phyloP scores from a whole-genome alignment of 2,329 filamentous ascomycete species.

The Colletotrichum abscissum region DNA sequence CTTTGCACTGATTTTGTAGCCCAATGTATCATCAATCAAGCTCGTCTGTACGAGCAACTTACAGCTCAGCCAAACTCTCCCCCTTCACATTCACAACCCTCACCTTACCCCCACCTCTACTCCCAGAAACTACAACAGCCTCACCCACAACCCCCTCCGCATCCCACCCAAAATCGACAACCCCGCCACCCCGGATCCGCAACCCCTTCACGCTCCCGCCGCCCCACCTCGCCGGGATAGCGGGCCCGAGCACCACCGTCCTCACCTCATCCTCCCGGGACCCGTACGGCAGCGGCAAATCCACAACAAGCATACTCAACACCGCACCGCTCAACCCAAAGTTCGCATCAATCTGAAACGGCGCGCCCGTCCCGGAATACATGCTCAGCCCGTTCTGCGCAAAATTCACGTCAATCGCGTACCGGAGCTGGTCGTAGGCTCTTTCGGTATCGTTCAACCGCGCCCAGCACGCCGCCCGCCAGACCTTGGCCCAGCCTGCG shows the following conservation, averaged over 20 bases:
- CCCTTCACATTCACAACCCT: conserved; percentile 34
- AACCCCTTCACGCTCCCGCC: conserved; percentile 56
- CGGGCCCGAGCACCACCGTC: conserved; percentile 57
- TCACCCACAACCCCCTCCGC: conserved; percentile 46
- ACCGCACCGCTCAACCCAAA: conserved; percentile 63
- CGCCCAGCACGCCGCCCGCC: conserved; percentile 68
- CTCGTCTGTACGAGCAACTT: neutral
- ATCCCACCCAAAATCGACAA: conserved; percentile 57
- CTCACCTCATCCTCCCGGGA: conserved; percentile 35
- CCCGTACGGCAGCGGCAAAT: conserved; percentile 50
- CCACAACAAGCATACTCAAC: conserved; percentile 63
- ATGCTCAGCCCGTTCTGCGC: conserved; percentile 62
- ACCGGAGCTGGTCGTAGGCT: conserved; percentile 60
- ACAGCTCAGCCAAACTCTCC: neutral
- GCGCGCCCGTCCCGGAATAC: conserved; percentile 56
- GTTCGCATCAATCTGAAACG: conserved; percentile 71
- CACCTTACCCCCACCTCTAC: conserved; percentile 17
- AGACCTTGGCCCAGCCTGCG: conserved; percentile 69
- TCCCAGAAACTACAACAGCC: conserved; percentile 24
- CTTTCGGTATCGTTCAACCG: conserved; percentile 60
- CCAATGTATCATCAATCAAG: neutral
- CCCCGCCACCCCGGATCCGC: conserved; percentile 54
- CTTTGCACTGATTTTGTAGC: too few relatives aligned
- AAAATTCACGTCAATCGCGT: conserved; percentile 61
- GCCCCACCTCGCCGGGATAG: conserved; percentile 57